phyloP scores from a whole-genome alignment of 2,329 filamentous ascomycete species.

The Monilinia vaccinii-corymbosi region DNA sequence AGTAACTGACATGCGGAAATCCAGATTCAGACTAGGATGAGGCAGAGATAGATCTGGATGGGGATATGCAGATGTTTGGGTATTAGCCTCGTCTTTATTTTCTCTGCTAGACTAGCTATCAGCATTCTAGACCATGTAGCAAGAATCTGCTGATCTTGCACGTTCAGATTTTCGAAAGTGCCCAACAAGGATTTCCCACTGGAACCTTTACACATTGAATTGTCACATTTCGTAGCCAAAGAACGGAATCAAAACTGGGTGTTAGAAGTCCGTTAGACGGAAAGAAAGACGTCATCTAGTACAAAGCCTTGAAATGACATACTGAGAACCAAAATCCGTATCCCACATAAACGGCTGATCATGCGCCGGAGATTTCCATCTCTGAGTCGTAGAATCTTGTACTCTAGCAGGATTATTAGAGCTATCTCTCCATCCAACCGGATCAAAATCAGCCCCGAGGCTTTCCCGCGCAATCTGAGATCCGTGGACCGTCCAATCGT shows the following conservation, averaged over 20 bases:
- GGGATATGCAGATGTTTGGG: constrained; percentile 5
- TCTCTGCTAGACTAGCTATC: neutral
- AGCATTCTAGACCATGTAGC: neutral
- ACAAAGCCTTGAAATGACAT: neutral
- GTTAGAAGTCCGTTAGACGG: neutral
- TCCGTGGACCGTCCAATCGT: neutral
- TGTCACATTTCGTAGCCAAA: neutral
- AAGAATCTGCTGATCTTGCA: no score
- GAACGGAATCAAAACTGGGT: neutral
- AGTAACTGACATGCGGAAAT: constrained; percentile 41
- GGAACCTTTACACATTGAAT: neutral
- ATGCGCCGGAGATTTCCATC: neutral
- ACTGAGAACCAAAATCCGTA: neutral
- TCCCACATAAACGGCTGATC: neutral
- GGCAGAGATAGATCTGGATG: constrained; percentile 25
- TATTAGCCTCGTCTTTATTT: neutral
- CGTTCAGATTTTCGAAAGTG: neutral
- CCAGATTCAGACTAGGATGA: constrained; percentile 38
- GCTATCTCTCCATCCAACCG: neutral
- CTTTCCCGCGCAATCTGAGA: neutral
- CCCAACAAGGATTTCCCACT: neutral
- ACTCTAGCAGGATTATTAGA: neutral
- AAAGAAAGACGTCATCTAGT: neutral
- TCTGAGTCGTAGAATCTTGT: neutral
- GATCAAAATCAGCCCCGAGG: neutral